Evolutionary conservation across 441 rosid species (phyloP), one percentile per base, ranked within the genome.

Genomic region (Pelargonium australe): DNA sequence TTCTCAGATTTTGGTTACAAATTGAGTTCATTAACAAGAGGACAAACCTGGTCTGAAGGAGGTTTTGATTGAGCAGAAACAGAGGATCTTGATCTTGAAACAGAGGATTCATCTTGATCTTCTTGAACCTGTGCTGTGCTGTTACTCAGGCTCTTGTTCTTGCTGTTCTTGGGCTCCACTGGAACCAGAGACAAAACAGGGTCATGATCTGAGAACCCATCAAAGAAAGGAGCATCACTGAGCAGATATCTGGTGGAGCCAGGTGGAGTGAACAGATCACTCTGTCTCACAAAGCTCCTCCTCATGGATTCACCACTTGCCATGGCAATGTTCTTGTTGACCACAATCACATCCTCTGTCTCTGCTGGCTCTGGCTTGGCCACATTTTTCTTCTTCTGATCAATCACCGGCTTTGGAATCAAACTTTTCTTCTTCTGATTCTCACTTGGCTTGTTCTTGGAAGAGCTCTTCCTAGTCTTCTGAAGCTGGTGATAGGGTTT

Each of bases 191-290:
- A 78, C 34, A 82, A 49, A 75, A 80, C 87, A 8, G 83, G 86
- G 60, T 88, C 92, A 71, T 69, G 73, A 77, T 85, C 90, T 28
- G 82, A 69, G 2, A 85, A 70, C 65, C 89, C 88, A 17, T 86
- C 89, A 7, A 74, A 58, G 43, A 73, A 75, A 31, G 68, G 71
- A 0, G 76, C 23, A 20, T 87, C 85, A 7, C 86, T 76, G 76
- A 91, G 66, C 19, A 91, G 85, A 75, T 80, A 88, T 73, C 97
- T 79, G 1, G 96, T 79, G 9, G 96, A 94, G 13, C 86, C 94
- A 58, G 90, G 87, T 8, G 96, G 97, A 10, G 91, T 87, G 12
- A 80, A 75, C 41, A 84, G 75, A 23, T 80, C 87, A 64, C 70
- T 71, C n/a, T 75, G 72, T 61, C 79, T 77, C 58, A 53, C 77